Base-by-base conservation (phyloP, 2,329 filamentous ascomycete species). In the Pseudogymnoascus sp. region DNA sequence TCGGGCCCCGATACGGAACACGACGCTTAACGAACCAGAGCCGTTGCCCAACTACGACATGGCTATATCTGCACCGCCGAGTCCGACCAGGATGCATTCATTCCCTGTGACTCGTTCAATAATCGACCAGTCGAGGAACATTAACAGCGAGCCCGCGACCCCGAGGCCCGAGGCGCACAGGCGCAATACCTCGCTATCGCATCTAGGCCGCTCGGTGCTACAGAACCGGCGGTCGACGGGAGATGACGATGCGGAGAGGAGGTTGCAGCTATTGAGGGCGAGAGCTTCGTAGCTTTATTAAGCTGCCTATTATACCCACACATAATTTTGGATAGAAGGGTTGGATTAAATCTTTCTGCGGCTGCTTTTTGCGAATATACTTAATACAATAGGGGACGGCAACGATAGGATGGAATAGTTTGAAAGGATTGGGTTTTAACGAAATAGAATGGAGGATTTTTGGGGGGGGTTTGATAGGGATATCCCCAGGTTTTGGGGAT, bases 11-110 rank as follows among this genome's bases (percentile, higher is more conserved):
- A 82, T 85, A 14, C 79, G 81, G 36, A 59, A 67, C 69, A 79
- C 79, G 12, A 80, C 77, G 60, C 79, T 78, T 47, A 75, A 79
- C 5, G 79, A 80, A 21, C 79, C 79, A 34, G 73, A 77, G 4
- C 75, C 75, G 11, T 79, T 90, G 5, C 89, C 89, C 0, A 85
- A 89, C 71, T 92, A 92, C 71, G 76, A 81, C 63, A 82, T 86
- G 2, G 86, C 84, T 0, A 76, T 83, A 47, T 83, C 80, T 68
- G 79, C 79, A 29, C 83, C 84, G 7, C 68, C 71, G 10, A 72
- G 70, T 64, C 73, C 73, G 8, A 64, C 66, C 7, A 63, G 66
- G 23, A 57, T 60, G 18, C 67, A 68, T 40, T 68, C 62, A 31
- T 62, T n/a, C 21, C 63, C 67, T 16, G 61, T 23, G 14, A 68